Conservation (phyloP, 2,329 filamentous ascomycete species). For the Beauveria brongniartii region DNA sequence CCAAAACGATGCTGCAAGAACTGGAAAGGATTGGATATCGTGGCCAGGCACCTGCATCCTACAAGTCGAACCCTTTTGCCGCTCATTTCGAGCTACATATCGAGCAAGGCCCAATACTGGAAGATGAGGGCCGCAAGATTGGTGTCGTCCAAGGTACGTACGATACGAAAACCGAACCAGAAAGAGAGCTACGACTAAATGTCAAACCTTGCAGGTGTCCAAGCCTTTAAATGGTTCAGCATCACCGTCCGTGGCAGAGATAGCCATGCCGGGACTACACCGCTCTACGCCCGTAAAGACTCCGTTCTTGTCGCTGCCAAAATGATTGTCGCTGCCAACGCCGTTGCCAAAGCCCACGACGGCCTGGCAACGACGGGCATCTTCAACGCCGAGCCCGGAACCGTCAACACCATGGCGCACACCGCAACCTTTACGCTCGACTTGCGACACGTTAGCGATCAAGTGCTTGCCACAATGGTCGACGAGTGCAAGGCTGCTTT, state of each 20-base stretch:
- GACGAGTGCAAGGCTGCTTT: conserved; percentile 19
- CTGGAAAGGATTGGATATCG: conserved; percentile 61
- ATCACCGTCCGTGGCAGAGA: conserved; percentile 23
- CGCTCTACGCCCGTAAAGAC: conserved; percentile 25
- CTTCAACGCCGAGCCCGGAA: conserved; percentile 39
- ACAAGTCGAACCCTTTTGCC: conserved; percentile 45
- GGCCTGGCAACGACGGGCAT: conserved; percentile 26
- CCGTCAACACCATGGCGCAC: conserved; percentile 63
- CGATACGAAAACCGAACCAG: not conserved
- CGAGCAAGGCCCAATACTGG: conserved; percentile 72
- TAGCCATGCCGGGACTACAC: conserved; percentile 24
- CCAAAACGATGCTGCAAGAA: conserved; percentile 30
- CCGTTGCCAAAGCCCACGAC: conserved; percentile 17
- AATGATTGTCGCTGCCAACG: conserved; percentile 25
- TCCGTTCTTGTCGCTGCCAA: conserved; percentile 26
- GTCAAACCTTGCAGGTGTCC: conserved; percentile 9
- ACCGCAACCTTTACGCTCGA: conserved; percentile 58
- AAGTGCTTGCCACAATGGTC: conserved; percentile 39
- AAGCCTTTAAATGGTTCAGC: conserved; percentile 26
- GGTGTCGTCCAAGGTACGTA: conserved; percentile 23
- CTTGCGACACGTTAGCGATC: conserved; percentile 49
- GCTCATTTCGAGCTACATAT: conserved; percentile 82
- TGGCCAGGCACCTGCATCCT: conserved; percentile 18
- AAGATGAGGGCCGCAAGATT: conserved; percentile 28
- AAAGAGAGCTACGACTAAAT: not conserved